Evolutionary conservation across 345 rosid species (phyloP).

Genomic region (Brassica juncea): DNA sequence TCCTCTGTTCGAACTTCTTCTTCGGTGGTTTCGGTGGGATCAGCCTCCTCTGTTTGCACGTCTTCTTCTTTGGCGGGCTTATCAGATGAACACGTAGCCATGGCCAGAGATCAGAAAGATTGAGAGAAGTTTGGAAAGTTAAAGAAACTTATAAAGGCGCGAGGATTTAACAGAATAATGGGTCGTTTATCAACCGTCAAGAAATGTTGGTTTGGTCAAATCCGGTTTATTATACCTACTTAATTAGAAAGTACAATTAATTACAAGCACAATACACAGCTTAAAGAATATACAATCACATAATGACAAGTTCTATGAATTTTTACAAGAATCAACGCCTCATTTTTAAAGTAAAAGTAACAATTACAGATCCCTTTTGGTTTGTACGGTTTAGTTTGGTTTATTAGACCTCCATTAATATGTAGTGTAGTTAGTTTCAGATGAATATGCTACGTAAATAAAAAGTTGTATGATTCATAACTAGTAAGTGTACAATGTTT

Average conservation of each 20-base stretch:
- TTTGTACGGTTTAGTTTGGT: background rate
- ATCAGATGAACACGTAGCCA: slow-evolving; percentile 52
- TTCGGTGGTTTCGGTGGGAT: slow-evolving; percentile 28
- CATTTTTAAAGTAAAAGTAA: background rate
- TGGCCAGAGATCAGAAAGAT: slow-evolving; percentile 19
- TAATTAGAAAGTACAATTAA: background rate
- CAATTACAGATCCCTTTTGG: background rate
- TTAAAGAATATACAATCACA: background rate
- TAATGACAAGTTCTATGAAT: background rate
- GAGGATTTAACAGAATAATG: background rate
- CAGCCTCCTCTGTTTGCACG: background rate
- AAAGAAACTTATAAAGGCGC: background rate
- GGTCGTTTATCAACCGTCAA: background rate
- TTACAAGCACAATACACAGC: background rate
- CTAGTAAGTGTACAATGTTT: background rate
- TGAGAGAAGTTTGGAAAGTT: background rate
- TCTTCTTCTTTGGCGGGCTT: slow-evolving; percentile 30
- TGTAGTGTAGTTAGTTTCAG: background rate
- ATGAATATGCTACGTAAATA: no score
- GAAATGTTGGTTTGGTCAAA: background rate
- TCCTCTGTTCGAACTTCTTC: background rate
- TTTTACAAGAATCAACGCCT: background rate
- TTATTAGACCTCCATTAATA: background rate
- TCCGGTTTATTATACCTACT: background rate
- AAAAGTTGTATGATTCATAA: background rate